These are phyloP conservation scores for Capronia epimyces DNA, from an alignment of 2,329 filamentous ascomycete genomes.

Conservation along the genomic window DNA sequence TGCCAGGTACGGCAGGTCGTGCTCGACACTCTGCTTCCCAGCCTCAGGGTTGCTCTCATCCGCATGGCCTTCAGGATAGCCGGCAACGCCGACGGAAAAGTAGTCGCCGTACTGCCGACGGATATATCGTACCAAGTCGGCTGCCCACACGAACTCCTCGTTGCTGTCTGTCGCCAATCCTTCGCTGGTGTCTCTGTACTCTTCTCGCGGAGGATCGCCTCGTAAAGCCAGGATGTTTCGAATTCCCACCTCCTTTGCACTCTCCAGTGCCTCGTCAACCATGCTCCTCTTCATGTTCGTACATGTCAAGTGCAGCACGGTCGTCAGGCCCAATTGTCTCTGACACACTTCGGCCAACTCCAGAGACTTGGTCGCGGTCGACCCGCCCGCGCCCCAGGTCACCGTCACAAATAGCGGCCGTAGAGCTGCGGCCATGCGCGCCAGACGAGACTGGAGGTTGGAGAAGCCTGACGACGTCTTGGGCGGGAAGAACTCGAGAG, in stretches of 20 bases:
- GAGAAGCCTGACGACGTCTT: slow-evolving; percentile 95
- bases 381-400: slow-evolving; percentile 95
- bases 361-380: slow-evolving; percentile 82
- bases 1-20: slow-evolving; percentile 78
- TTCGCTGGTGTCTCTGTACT: slow-evolving; percentile 64
- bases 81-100: slow-evolving; percentile 91
- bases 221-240: slow-evolving; percentile 88
- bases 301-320: slow-evolving; percentile 91
- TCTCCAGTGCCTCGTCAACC: slow-evolving; percentile 82
- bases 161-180: slow-evolving; percentile 47
- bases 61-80: slow-evolving; percentile 91
- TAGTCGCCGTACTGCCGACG: slow-evolving; percentile 80
- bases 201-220: slow-evolving; percentile 85
- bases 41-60: slow-evolving; percentile 85
- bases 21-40: slow-evolving; percentile 49
- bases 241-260: slow-evolving; percentile 84
- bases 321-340: slow-evolving; percentile 83
- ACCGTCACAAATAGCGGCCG: slow-evolving; percentile 93
- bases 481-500: slow-evolving; percentile 97
- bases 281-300: slow-evolving; percentile 90
- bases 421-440: slow-evolving; percentile 88
- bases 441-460: slow-evolving; percentile 85
- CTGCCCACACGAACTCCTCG: slow-evolving; percentile 74
- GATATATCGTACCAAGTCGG: slow-evolving; percentile 87
- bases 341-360: slow-evolving; percentile 95